phyloP scores from a whole-genome alignment of 495 filamentous ascomycete genomes.

The Lepraria neglecta region DNA sequence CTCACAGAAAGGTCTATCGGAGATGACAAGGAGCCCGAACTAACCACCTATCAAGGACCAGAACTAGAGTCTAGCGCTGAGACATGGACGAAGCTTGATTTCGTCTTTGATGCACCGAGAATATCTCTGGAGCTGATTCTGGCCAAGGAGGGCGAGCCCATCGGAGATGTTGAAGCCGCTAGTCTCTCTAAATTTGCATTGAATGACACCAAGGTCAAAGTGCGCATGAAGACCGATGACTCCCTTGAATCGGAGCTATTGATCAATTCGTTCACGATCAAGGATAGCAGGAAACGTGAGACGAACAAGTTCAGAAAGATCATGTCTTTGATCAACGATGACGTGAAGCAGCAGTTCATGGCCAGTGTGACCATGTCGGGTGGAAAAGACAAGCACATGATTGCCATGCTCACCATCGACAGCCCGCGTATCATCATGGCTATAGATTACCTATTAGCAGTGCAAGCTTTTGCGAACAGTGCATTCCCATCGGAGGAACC shows the following conservation, averaged over 20 bases:
- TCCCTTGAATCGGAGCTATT: constrained; percentile 89
- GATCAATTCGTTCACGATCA: constrained; percentile 90
- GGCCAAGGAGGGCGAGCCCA: constrained; percentile 63
- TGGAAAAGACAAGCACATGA: constrained; percentile 72
- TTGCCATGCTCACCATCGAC: constrained; percentile 90
- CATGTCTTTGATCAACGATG: constrained; percentile 92
- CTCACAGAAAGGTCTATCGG: constrained; percentile 30
- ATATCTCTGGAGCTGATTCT: constrained; percentile 85
- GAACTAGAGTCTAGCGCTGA: constrained; percentile 58
- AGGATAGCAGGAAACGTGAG: constrained; percentile 76
- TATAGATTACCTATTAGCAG: constrained; percentile 85
- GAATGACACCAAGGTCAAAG: constrained; percentile 83
- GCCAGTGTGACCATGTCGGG: constrained; percentile 89
- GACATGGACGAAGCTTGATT: constrained; percentile 88
- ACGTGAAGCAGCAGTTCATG: constrained; percentile 94
- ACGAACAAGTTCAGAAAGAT: constrained; percentile 96
- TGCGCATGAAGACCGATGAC: constrained; percentile 89
- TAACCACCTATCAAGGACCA: constrained; percentile 52
- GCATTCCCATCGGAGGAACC: constrained; percentile 59
- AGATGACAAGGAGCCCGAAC: constrained; percentile 34
- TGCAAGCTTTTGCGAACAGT: constrained; percentile 70
- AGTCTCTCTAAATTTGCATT: constrained; percentile 91
- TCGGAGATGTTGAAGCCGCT: constrained; percentile 68
- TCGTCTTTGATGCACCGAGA: constrained; percentile 82
- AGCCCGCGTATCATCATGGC: constrained; percentile 93